phyloP scores from a whole-genome alignment of 2,329 filamentous ascomycete species.

The Orbilia oligospora region DNA sequence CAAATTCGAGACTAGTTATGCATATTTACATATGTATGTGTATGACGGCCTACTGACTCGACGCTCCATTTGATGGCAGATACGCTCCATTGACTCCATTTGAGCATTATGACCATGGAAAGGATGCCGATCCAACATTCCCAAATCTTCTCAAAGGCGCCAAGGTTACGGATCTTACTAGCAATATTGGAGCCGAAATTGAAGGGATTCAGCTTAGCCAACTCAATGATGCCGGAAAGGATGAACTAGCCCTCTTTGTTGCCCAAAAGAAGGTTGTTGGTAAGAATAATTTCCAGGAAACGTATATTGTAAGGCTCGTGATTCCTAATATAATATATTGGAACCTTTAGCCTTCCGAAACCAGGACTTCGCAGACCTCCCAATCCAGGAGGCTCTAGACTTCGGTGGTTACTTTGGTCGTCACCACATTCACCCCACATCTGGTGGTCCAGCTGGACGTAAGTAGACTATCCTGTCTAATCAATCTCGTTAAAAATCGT shows the following conservation, averaged over 20 bases:
- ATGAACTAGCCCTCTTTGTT: conserved; percentile 82
- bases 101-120: conserved; percentile 81
- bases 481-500: not conserved
- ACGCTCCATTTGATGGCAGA: conserved; percentile 63
- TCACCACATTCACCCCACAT: conserved; percentile 85
- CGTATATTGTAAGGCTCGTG: not conserved
- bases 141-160: conserved; percentile 76
- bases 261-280: conserved; percentile 81
- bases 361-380: conserved; percentile 79
- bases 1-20: too few species aligned
- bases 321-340: not conserved
- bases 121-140: conserved; percentile 79
- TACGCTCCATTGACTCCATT: conserved; percentile 79
- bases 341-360: conserved; percentile 74
- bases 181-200: conserved; percentile 81
- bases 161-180: conserved; percentile 75
- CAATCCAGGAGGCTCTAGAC: conserved; percentile 78
- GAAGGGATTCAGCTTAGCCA: conserved; percentile 79
- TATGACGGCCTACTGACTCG: not conserved
- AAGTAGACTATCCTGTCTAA: not conserved
- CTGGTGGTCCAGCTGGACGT: conserved; percentile 78
- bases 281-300: conserved; percentile 66
- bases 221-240: conserved; percentile 78
- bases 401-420: conserved; percentile 83
- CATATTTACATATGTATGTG: not conserved